Evolutionary conservation across 257 asterid species (phyloP).

Genomic region (Capsicum baccatum): DNA sequence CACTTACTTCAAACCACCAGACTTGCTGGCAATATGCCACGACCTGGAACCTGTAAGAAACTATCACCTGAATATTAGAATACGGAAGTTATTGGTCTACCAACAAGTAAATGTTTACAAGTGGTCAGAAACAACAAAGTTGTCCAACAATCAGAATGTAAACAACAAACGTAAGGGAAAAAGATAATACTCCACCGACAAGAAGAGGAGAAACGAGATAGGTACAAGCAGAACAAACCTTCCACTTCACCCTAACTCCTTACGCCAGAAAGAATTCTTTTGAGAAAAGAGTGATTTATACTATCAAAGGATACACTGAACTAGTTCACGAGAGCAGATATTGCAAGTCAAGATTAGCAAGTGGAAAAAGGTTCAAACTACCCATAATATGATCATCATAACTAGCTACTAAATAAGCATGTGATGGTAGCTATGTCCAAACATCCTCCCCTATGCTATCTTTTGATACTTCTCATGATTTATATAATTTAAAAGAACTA

Average conservation of each 20-base stretch:
- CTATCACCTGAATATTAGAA: background rate
- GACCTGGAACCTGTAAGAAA: slow-evolving; percentile 69
- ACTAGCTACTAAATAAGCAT: background rate
- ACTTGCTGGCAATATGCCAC: slow-evolving; percentile 93
- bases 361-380: background rate
- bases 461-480: background rate
- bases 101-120: background rate
- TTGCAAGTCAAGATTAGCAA: background rate
- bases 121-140: background rate
- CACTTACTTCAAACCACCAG: slow-evolving; percentile 99
- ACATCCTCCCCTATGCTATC: background rate
- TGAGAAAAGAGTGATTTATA: background rate
- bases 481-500: background rate
- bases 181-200: background rate
- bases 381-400: background rate
- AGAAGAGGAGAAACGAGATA: background rate
- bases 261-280: background rate
- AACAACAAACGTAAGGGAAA: background rate
- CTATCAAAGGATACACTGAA: background rate
- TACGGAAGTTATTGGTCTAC: background rate
- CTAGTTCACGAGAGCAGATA: background rate
- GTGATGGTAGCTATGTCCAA: background rate
- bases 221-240: background rate
- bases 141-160: background rate
- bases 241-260: background rate